phyloP scores from a whole-genome alignment of 2,329 filamentous ascomycete genomes.

The Cladosporium sp. region DNA sequence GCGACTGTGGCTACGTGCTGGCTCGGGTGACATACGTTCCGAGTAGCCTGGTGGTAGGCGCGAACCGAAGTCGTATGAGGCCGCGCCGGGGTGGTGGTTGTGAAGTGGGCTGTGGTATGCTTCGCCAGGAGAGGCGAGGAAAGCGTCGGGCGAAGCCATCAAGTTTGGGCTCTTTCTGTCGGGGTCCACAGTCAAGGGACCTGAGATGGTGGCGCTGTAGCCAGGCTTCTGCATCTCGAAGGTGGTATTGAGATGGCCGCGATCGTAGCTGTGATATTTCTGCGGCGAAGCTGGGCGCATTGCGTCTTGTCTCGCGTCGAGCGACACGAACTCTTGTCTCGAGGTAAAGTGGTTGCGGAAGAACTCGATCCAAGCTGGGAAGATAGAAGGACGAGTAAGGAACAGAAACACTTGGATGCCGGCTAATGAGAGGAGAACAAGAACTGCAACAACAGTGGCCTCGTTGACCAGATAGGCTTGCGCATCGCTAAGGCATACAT shows the following conservation, averaged over 20 bases:
- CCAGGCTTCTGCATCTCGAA: slow-evolving; percentile 32
- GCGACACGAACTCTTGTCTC: slow-evolving; percentile 81
- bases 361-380: slow-evolving; percentile 74
- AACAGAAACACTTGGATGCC: slow-evolving; percentile 82
- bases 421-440: slow-evolving; percentile 75
- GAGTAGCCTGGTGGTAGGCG: slow-evolving; percentile 10
- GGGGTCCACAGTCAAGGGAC: slow-evolving; percentile 12
- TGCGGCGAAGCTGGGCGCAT: slow-evolving; percentile 22
- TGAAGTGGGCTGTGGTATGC: slow-evolving; percentile 19
- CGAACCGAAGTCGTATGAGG: slow-evolving; percentile 9
- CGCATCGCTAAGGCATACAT: slow-evolving; percentile 61
- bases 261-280: slow-evolving; percentile 19
- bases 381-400: slow-evolving; percentile 78
- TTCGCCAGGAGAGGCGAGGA: slow-evolving; percentile 26
- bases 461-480: slow-evolving; percentile 65
- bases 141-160: slow-evolving; percentile 20
- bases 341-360: slow-evolving; percentile 43
- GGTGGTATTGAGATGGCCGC: slow-evolving; percentile 27
- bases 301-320: slow-evolving; percentile 56
- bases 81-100: slow-evolving; percentile 5
- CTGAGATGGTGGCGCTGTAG: slow-evolving; percentile 11
- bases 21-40: slow-evolving; percentile 12
- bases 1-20: background rate
- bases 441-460: slow-evolving; percentile 71
- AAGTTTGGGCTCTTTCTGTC: slow-evolving; percentile 15